Evolutionary conservation across 305 asterid species (phyloP).

Genomic region (Fraxinus platypoda): DNA sequence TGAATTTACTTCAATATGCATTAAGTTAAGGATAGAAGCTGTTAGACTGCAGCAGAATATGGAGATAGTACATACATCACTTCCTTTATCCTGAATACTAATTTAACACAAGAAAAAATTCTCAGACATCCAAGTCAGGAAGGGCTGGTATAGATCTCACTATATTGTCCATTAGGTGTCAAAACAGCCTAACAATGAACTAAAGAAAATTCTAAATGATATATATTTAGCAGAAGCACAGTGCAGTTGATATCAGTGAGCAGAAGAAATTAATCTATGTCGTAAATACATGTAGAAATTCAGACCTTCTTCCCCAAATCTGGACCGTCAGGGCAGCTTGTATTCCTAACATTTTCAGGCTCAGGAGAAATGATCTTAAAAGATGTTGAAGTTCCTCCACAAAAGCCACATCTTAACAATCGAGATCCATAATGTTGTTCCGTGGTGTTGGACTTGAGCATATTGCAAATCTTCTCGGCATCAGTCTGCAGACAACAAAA

Average conservation of each 20-base stretch:
- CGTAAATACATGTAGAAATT: neutral
- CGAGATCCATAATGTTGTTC: conserved; percentile 48
- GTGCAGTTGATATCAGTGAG: neutral
- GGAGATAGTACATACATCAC: neutral
- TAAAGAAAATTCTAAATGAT: neutral
- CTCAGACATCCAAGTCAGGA: neutral
- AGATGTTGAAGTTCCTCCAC: conserved; percentile 74
- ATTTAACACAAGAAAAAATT: neutral
- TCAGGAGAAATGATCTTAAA: conserved; percentile 57
- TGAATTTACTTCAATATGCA: neutral
- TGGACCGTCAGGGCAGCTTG: conserved; percentile 44
- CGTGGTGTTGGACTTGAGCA: conserved; percentile 48
- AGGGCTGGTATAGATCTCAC: neutral
- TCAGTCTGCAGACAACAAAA: conserved; percentile 38
- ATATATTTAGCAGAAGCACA: neutral
- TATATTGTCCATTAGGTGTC: neutral
- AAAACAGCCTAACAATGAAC: neutral
- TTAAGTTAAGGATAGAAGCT: neutral
- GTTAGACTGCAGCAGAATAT: neutral
- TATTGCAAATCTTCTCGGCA: conserved; percentile 58
- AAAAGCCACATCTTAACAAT: conserved; percentile 73
- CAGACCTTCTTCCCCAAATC: conserved; percentile 56
- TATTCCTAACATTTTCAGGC: conserved; percentile 27
- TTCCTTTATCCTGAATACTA: neutral
- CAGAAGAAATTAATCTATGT: neutral